Percentiles rank a stretch among this genome's conserved stretches.
Conservation (phyloP, 495 filamentous ascomycete genomes). For the Hyaloscypha bicolor region DNA sequence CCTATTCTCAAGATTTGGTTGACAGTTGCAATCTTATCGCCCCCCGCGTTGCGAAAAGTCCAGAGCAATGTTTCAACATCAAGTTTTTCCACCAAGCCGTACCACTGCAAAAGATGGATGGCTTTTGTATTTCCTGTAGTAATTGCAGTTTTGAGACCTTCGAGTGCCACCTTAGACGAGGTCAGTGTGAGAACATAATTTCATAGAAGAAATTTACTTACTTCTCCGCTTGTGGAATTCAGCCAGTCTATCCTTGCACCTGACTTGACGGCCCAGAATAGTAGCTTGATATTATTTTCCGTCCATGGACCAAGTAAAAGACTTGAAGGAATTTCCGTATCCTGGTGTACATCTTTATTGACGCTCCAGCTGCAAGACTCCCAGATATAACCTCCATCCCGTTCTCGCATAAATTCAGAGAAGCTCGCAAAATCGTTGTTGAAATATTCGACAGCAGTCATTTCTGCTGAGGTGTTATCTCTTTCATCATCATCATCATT, state of each 20-base stretch:
- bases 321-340: slow-evolving; percentile 24
- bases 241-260: slow-evolving; percentile 28
- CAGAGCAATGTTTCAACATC: slow-evolving; percentile 22
- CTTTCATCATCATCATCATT: background rate
- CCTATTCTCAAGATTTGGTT: slow-evolving; percentile 14
- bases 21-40: slow-evolving; percentile 19
- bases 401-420: slow-evolving; percentile 2
- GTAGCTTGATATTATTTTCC: slow-evolving; percentile 17
- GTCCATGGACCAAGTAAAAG: slow-evolving; percentile 31
- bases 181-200: background rate
- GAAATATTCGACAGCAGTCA: slow-evolving; percentile 24
- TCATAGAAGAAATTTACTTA: slow-evolving; percentile 5
- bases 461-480: background rate
- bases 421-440: slow-evolving; percentile 27
- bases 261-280: slow-evolving; percentile 30
- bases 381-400: background rate
- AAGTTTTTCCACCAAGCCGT: slow-evolving; percentile 14
- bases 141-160: slow-evolving; percentile 27
- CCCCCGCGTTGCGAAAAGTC: slow-evolving; percentile 26
- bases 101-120: slow-evolving; percentile 23
- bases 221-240: slow-evolving; percentile 30
- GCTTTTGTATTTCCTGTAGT: slow-evolving; percentile 19
- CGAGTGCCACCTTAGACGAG: slow-evolving; percentile 18
- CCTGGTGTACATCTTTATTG: slow-evolving; percentile 10
- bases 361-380: slow-evolving; percentile 4